Percentiles rank a stretch among this genome's conserved stretches.
phyloP scores from a whole-genome alignment of 192 early-diverging fungal genomes.

The Entomortierella parvispora region DNA sequence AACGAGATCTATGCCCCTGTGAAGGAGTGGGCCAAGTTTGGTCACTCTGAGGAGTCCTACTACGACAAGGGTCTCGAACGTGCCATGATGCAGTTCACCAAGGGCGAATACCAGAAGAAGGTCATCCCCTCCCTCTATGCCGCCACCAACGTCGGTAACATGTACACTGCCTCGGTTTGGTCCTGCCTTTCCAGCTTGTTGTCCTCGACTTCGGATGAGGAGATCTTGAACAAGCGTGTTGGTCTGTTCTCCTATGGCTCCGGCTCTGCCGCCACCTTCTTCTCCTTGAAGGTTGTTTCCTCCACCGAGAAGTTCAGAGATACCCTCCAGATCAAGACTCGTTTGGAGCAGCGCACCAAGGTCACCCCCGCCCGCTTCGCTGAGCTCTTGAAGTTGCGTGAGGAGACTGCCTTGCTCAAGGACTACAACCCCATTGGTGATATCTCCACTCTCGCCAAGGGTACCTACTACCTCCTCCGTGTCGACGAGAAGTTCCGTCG shows the following conservation, averaged over 20 bases:
- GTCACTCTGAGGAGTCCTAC: conserved; percentile 79
- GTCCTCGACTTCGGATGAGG: conserved; percentile 72
- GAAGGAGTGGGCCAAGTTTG: conserved; percentile 41
- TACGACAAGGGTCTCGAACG: conserved; percentile 92
- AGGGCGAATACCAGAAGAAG: conserved; percentile 78
- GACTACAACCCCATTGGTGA: conserved; percentile 82
- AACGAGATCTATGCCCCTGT: conserved; percentile 56
- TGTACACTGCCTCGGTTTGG: conserved; percentile 78
- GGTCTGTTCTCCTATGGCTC: conserved; percentile 96
- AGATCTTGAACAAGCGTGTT: conserved; percentile 87
- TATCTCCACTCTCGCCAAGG: conserved; percentile 69
- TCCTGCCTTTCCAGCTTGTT: conserved; percentile 81
- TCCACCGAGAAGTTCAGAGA: conserved; percentile 70
- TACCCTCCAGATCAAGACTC: conserved; percentile 71
- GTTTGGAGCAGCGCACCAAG: conserved; percentile 80
- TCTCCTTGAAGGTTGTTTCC: conserved; percentile 84
- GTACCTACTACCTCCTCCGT: conserved; percentile 89
- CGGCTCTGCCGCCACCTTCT: conserved; percentile 94
- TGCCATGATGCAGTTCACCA: conserved; percentile 85
- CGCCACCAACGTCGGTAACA: conserved; percentile 95
- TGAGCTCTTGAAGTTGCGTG: conserved; percentile 85
- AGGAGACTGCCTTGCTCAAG: conserved; percentile 84
- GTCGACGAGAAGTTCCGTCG: conserved; percentile 95
- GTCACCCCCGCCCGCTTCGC: conserved; percentile 83
- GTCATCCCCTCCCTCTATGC: conserved; percentile 81